Conservation (phyloP, 208 protist species). For the Acanthamoeba lenticulata region DNA sequence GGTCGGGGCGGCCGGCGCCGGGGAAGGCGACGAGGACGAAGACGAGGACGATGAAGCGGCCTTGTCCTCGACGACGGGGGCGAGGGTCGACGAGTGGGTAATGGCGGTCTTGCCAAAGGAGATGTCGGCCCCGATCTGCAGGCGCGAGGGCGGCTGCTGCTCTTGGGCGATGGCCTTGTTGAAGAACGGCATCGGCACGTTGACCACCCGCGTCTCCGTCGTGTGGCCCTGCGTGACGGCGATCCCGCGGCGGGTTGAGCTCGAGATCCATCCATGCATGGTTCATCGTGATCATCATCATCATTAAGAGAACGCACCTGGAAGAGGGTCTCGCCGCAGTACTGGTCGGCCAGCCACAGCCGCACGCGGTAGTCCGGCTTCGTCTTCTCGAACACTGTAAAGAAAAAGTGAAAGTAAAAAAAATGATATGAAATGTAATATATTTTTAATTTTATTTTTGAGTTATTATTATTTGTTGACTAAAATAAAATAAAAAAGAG, state of each 20-base stretch:
- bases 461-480: not conserved
- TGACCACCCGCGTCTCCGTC: constrained; percentile 37
- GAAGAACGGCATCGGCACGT: constrained; percentile 46
- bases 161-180: not conserved
- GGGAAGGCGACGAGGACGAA: no score
- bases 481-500: not conserved
- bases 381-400: constrained; percentile 46
- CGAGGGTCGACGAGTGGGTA: constrained; percentile 19
- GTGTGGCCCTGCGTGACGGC: not conserved
- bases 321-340: constrained; percentile 60
- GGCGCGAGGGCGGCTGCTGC: not conserved
- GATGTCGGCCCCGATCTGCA: not conserved
- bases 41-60: no score
- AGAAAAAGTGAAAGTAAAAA: not conserved
- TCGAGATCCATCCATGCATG: not conserved
- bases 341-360: constrained; percentile 57
- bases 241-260: no score
- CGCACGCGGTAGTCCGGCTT: constrained; percentile 51
- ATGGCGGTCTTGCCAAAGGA: constrained; percentile 14
- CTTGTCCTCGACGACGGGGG: not conserved
- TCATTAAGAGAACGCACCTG: not conserved
- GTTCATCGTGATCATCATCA: not conserved
- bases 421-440: not conserved
- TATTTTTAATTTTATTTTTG: not conserved
- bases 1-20: not conserved